phyloP scores from a whole-genome alignment of 2,329 filamentous ascomycete species.

The Diplodia sapinea region DNA sequence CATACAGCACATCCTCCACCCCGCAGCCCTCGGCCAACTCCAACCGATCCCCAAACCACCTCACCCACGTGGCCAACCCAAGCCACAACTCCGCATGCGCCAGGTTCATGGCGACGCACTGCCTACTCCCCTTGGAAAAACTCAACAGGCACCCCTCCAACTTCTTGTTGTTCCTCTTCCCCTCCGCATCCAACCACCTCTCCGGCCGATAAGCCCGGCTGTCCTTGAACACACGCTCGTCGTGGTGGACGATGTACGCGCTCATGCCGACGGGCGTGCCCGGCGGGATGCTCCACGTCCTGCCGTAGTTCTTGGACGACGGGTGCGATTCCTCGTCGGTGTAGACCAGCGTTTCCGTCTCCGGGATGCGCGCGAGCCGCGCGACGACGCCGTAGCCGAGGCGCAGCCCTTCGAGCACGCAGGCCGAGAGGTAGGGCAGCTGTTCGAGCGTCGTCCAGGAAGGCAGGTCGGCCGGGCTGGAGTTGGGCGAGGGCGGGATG shows the following conservation, averaged over 20 bases:
- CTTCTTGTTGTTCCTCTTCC: not conserved
- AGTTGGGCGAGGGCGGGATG: slow-evolving; percentile 37
- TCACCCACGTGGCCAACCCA: slow-evolving; percentile 31
- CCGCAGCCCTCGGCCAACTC: slow-evolving; percentile 33
- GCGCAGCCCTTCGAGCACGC: slow-evolving; percentile 41
- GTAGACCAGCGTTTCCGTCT: slow-evolving; percentile 29
- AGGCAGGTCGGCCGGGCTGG: not conserved
- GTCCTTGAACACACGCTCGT: slow-evolving; percentile 38
- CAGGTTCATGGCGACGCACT: slow-evolving; percentile 33
- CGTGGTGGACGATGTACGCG: slow-evolving; percentile 31
- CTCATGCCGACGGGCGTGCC: slow-evolving; percentile 33
- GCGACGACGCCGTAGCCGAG: slow-evolving; percentile 50
- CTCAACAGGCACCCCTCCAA: slow-evolving; percentile 33
- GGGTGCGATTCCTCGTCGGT: not conserved
- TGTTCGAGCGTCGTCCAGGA: slow-evolving; percentile 27
- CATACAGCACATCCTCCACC: slow-evolving; percentile 38
- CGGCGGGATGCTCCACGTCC: slow-evolving; percentile 27
- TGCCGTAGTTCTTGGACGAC: not conserved
- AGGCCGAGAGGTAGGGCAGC: slow-evolving; percentile 32
- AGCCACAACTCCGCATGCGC: slow-evolving; percentile 26
- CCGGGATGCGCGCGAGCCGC: slow-evolving; percentile 35
- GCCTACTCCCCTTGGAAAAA: slow-evolving; percentile 32
- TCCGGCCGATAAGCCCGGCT: slow-evolving; percentile 41
- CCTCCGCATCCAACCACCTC: slow-evolving; percentile 33
- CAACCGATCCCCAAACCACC: slow-evolving; percentile 26